Conservation (phyloP, 129 eudicot genomes). For the Pseudognaphalium luteoalbum region DNA sequence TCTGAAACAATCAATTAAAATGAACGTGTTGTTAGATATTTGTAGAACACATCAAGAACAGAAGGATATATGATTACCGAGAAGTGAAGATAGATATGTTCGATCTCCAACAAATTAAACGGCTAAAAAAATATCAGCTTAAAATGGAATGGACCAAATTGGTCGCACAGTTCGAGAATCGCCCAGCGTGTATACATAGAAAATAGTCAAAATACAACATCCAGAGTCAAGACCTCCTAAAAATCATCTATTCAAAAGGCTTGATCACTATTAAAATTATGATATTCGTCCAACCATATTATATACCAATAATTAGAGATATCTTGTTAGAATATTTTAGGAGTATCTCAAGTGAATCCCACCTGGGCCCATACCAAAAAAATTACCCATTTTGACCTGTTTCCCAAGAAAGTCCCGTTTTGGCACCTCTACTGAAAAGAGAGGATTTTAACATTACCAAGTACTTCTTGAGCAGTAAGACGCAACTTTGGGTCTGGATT, state of each 20-base stretch:
- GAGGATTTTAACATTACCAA: constrained; percentile 47
- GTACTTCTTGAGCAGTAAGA: constrained; percentile 87
- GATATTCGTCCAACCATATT: neutral
- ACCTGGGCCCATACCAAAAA: neutral
- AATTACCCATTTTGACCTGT: neutral
- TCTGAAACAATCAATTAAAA: constrained; percentile 43
- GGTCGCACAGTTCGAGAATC: neutral
- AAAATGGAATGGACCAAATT: neutral
- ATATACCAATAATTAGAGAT: neutral
- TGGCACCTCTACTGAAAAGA: neutral
- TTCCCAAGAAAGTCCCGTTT: neutral
- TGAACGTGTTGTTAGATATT: neutral
- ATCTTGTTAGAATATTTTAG: neutral
- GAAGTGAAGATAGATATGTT: neutral
- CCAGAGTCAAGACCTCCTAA: neutral
- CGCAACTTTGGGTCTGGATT: constrained; percentile 80
- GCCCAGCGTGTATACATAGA: neutral
- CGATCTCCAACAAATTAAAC: neutral
- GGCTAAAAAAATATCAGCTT: neutral
- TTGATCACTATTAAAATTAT: neutral
- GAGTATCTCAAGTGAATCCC: neutral
- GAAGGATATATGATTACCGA: neutral
- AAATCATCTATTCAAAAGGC: neutral
- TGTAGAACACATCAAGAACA: neutral
- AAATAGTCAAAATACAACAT: neutral